Evolutionary conservation across 2,329 filamentous ascomycete species (phyloP), one percentile per base, ranked within the genome.

Genomic region (Trichoderma simmonsii): DNA sequence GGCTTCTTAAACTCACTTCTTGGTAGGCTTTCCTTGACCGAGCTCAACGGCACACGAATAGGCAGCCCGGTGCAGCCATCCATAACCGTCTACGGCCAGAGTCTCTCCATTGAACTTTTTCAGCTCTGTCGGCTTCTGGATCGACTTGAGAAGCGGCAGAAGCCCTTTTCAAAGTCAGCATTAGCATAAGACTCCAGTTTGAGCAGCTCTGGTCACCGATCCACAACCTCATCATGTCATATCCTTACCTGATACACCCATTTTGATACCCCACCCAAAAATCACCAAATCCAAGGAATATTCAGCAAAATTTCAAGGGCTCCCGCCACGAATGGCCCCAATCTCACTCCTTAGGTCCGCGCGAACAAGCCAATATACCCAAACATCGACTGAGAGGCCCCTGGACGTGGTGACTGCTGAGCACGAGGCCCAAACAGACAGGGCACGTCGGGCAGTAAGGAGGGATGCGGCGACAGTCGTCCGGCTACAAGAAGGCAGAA

Each of bases 51-150:
- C 94, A 84, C 95, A 98, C 64, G 93, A 89, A 75, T 97, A 91
- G 61, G 94, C 94, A 69, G 95, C 97, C 76, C 96, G 92, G 82
- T 99, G 96, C 70, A 99, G 90, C 96, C 97, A 99, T 80, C 95
- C 96, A 86, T 99, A 99, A 71, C 93, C 95, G 81, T 99, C 96
- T 43, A 99, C 91, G n/a, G 93, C 97, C 61, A 99, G 88, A 1
- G 92, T 97, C 82, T 97, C 91, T 66, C 95, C 96, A 14, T 88
- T 85, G 81, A 93, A 98, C 78, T 94, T 94, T 80, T 94, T 97
- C 73, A 99, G 86, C 76, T 93, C 92, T 65, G 90, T 92, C 79
- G 93, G 92, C 79, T 93, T 94, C 73, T 99, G 96, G 70, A 99
- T 98, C 60, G 96, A 98, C 83, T 98, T 98, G 73, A 99, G 90